Base-by-base conservation (phyloP, 345 rosid genomes). In the Mallotus nudiflorus region DNA sequence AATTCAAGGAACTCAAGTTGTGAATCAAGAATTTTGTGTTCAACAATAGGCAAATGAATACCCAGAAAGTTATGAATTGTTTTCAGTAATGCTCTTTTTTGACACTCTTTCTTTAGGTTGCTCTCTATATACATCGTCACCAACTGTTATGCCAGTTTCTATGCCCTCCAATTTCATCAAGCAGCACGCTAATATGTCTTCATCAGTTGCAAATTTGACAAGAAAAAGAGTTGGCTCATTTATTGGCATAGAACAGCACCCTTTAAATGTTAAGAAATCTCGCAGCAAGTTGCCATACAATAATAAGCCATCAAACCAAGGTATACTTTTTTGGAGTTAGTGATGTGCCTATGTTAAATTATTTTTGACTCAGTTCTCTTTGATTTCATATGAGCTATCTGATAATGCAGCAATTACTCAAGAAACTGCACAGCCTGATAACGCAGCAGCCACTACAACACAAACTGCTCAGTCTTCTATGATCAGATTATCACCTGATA, bases 221-320 rank as follows among this genome's bases (percentile, higher is more conserved):
- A 76, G 83, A 73, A 94, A 91, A 74, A 78, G 92, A 80, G 75
- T 79, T 52, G 77, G 72, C 53, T 70, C 66, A 56, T 82, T 66
- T 22, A 61, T 40, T 75, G 77, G 66, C 20, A 7, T 14, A 4
- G 83, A 77, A 75, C 85, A 77, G 73, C 85, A 77, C 40, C 82
- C 81, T 65, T 78, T 66, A 8, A 75, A 66, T 57, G 73, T 77
- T 56, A 90, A 85, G 85, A 91, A 70, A 78, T 55, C 83, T 28
- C 82, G 88, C 22, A 65, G 28, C 56, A 77, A 71, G 76, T 50
- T 73, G 33, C 58, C 83, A 51, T 63, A 73, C 18, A 67, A 57
- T 72, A 39, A 39, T 4, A 79, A 68, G 18, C 55, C 74, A 44
- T 59, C 80, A 31, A 71, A 33, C 72, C 77, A 69, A 70, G 88